A percentile compares a stretch with the other conserved stretches of the same genome.
These are phyloP conservation scores for Exophiala bonariae DNA, from an alignment of 2,329 filamentous ascomycete genomes.

Conservation along the genomic window DNA sequence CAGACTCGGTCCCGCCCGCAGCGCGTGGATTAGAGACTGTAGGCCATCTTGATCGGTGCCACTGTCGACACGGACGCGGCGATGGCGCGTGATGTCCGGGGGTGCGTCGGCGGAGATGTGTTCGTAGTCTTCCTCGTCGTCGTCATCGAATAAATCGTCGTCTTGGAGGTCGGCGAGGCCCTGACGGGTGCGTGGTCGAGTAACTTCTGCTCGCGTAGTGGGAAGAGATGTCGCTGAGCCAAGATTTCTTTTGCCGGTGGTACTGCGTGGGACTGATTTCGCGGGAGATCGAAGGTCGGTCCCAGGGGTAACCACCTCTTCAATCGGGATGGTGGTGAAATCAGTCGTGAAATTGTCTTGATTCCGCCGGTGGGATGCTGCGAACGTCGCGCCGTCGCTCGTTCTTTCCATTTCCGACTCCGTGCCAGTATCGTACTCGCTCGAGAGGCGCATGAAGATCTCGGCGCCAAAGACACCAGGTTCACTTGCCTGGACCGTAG, in stretches of 20 bases:
- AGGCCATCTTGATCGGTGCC: neutral
- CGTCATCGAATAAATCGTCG: neutral
- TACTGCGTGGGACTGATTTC: neutral
- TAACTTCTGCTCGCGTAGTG: neutral
- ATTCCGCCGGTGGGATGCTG: neutral
- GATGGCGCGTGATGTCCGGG: conserved; percentile 15
- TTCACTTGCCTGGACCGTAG: neutral
- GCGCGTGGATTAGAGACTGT: neutral
- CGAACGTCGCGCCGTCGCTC: neutral
- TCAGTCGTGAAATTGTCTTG: neutral
- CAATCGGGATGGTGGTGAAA: neutral
- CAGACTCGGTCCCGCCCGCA: neutral
- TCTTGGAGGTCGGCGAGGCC: neutral
- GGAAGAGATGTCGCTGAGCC: neutral
- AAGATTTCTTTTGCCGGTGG: neutral
- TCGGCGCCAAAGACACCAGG: neutral
- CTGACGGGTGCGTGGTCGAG: neutral
- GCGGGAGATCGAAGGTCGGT: neutral
- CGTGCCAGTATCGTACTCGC: neutral
- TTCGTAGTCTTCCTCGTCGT: neutral
- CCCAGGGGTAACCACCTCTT: neutral
- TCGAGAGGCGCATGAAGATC: neutral
- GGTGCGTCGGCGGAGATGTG: conserved; percentile 10
- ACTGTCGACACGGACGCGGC: neutral
- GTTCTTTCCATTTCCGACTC: neutral